Base-by-base conservation (phyloP, 768 basidiomycete genomes). In the Coprinopsis sp. region DNA sequence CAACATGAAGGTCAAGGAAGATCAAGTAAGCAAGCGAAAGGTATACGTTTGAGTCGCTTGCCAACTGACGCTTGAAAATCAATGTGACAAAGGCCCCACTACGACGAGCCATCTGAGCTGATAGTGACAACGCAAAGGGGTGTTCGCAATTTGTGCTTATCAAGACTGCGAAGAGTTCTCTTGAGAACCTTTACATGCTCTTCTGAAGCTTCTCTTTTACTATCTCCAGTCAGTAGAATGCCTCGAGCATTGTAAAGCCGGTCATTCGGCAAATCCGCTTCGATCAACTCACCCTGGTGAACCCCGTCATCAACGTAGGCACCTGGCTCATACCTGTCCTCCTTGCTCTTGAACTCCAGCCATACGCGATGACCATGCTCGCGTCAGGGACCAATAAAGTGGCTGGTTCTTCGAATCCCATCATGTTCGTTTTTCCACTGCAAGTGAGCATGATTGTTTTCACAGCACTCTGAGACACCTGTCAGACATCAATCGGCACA, bases 1-100 rank as follows among this genome's bases (percentile, higher is more conserved):
- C 65, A 16, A 64, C 63, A n/a, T 56, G 31, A 2, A 63, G 45
- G 41, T 70, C 58, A 50, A 70, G 49, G 27, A 65, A 44, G 1
- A 0, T 19, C 0, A 69, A 43, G 3, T 18, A 13, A 10, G 29
- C 10, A 4, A 69, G 57, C 1, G 58, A 47, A 2, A 8, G 16
- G 44, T 58, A 63, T 18, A 70, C 57, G 0, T 48, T 33, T 2
- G 68, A 68, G 1, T 42, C 27, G 6, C 29, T 6, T 6, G 42
- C 8, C 3, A 68, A 50, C 4, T 24, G 14, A 6, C 41, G 42
- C 23, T 57, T 55, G 33, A 65, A 53, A 4, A 59, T 64, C 6
- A 61, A 19, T 2, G 24, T 38, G 10, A 55, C 46, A n/a, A 67
- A 43, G 2, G 64, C 60, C 11, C 37, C 30, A 16, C 64, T 61